phyloP scores from a whole-genome alignment of 1,139 yeast species.

The Saccharomyces hybrid region DNA sequence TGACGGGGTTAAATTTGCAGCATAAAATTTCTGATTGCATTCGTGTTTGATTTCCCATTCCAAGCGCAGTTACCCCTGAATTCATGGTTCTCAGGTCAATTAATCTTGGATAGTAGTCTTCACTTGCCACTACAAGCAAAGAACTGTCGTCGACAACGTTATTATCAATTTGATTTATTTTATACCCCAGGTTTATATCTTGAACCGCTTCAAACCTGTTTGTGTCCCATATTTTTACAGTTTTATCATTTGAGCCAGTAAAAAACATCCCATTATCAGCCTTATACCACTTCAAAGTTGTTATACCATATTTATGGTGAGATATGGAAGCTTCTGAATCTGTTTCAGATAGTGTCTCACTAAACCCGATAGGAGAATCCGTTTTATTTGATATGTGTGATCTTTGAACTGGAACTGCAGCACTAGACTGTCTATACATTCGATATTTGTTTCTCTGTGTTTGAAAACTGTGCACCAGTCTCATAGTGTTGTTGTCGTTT shows the following conservation, averaged over 20 bases:
- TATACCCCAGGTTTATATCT: slow-evolving; percentile 43
- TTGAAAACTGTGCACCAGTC: slow-evolving; percentile 25
- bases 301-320: slow-evolving; percentile 63
- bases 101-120: slow-evolving; percentile 61
- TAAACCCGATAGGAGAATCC: neutral
- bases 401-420: neutral
- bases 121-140: slow-evolving; percentile 62
- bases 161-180: slow-evolving; percentile 50
- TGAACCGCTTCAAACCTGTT: slow-evolving; percentile 55
- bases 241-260: slow-evolving; percentile 71
- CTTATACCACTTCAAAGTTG: slow-evolving; percentile 83
- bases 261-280: slow-evolving; percentile 80
- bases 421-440: slow-evolving; percentile 40
- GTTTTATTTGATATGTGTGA: neutral
- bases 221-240: slow-evolving; percentile 79
- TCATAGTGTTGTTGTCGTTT: neutral
- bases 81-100: slow-evolving; percentile 50
- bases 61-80: slow-evolving; percentile 30
- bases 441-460: slow-evolving; percentile 21
- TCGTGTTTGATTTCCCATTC: slow-evolving; percentile 66
- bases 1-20: slow-evolving; percentile 66
- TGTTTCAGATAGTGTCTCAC: neutral
- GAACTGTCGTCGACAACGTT: slow-evolving; percentile 45
- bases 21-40: slow-evolving; percentile 50
- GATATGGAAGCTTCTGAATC: neutral